These are phyloP conservation scores for Agaricus subrufescens DNA, from an alignment of 768 basidiomycete species.

Conservation along the genomic window DNA sequence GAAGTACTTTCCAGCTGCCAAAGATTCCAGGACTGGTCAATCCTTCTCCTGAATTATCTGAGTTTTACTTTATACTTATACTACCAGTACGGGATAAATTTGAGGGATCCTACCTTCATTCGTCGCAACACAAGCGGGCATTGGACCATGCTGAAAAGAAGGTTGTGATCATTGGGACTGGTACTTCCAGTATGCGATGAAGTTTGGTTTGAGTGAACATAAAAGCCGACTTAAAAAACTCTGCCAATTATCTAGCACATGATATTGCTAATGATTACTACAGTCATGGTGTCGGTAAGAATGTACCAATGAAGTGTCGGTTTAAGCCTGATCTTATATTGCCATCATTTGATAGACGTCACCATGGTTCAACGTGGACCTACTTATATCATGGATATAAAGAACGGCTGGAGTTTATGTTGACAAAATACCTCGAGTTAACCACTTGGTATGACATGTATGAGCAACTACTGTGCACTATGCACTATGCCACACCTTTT, in stretches of 20 bases:
- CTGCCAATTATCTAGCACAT: conserved; percentile 21
- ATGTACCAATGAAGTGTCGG: conserved; percentile 18
- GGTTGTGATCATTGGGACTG: conserved; percentile 62
- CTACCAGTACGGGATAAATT: conserved; percentile 20
- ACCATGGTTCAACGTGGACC: conserved; percentile 14
- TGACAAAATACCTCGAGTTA: too few relatives aligned
- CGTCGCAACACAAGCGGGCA: conserved; percentile 43
- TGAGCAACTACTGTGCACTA: too few relatives aligned
- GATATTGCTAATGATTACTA: conserved; percentile 36
- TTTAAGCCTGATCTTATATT: not conserved
- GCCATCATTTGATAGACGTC: conserved; percentile 29
- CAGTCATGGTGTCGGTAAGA: conserved; percentile 30
- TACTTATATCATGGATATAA: too few relatives aligned
- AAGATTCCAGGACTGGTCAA: not conserved
- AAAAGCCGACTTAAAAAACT: too few relatives aligned
- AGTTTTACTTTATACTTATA: not conserved
- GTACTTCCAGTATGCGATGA: conserved; percentile 36
- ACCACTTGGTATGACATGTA: too few relatives aligned
- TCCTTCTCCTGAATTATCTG: not conserved
- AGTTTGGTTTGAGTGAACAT: not conserved
- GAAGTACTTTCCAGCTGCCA: conserved; percentile 41
- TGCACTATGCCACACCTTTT: too few relatives aligned
- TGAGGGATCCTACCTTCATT: conserved; percentile 52
- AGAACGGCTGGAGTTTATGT: too few relatives aligned
- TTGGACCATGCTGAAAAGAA: conserved; percentile 54